Evolutionary conservation across 495 filamentous ascomycete genomes (phyloP).

Genomic region (Penicillium egyptiacum): DNA sequence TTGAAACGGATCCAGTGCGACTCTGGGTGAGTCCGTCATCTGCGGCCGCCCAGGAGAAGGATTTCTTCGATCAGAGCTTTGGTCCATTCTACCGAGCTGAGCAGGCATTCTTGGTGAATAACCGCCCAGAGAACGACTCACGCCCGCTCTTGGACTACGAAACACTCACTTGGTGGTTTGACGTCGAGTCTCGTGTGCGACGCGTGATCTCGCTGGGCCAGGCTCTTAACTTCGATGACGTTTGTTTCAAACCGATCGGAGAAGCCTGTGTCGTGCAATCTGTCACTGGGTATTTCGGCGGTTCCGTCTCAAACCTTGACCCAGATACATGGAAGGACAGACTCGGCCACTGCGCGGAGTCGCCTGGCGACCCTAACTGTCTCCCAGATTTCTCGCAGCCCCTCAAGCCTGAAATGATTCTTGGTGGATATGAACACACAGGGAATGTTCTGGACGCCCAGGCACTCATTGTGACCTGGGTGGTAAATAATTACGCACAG

Average conservation of each 20-base stretch:
- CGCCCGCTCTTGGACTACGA: slow-evolving; percentile 84
- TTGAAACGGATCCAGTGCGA: slow-evolving; percentile 87
- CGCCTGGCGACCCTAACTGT: slow-evolving; percentile 69
- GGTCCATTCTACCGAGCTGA: slow-evolving; percentile 94
- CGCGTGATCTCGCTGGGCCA: slow-evolving; percentile 64
- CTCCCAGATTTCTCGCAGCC: slow-evolving; percentile 86
- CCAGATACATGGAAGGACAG: slow-evolving; percentile 65
- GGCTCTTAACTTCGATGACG: slow-evolving; percentile 68
- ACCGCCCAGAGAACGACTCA: slow-evolving; percentile 60
- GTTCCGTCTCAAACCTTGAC: slow-evolving; percentile 61
- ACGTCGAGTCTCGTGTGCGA: slow-evolving; percentile 73
- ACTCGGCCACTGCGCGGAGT: slow-evolving; percentile 68
- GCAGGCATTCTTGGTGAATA: slow-evolving; percentile 91
- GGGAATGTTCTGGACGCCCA: slow-evolving; percentile 68
- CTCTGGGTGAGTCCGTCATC: slow-evolving; percentile 96
- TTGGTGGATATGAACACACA: slow-evolving; percentile 73
- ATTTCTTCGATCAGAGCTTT: slow-evolving; percentile 92
- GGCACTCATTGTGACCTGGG: slow-evolving; percentile 90
- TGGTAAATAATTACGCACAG: slow-evolving; percentile 84
- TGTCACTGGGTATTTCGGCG: slow-evolving; percentile 78
- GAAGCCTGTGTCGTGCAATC: slow-evolving; percentile 91
- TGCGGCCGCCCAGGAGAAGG: slow-evolving; percentile 86
- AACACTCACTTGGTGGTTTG: slow-evolving; percentile 91
- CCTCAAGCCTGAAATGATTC: slow-evolving; percentile 75
- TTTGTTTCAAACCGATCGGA: slow-evolving; percentile 92